Base-by-base conservation (phyloP, 495 filamentous ascomycete species). In the Penicillium taxi region DNA sequence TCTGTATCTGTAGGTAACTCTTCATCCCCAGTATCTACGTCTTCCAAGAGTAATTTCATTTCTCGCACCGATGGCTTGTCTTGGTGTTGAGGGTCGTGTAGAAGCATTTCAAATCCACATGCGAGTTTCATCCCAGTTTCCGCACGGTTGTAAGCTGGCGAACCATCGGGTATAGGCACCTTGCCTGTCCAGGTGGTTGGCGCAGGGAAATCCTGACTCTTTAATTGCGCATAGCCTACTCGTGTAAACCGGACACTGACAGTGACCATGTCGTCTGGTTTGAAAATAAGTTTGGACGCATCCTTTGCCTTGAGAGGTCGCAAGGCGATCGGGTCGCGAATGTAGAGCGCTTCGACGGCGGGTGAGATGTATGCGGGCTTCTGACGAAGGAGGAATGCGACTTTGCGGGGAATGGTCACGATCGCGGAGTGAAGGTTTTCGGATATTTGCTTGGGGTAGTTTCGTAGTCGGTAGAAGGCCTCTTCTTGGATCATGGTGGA, bases 91-190 rank as follows among this genome's bases (percentile, higher is more conserved):
- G 78, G 68, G 47, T 82, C 73, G 9, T 59, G 59, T 1, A 88
- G 52, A 13, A 96, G 72, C 77, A 96, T 91, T 64, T 96, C 91
- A 48, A 95, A 86, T 0, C 89, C 93, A 44, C 81, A 85, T 4
- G 86, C 72, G 12, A 95, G 53, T 59, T 96, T 98, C 80, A 94
- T 89, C 5, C 90, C 90, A 7, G 83, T 63, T 39, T 90, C 85
- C 4, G 79, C 52, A n/a, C 64, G 63, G 3, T 57, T 52, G 30
- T 73, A 59, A 30, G 55, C 61, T 38, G 56, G 56, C 1, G 41
- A 44, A 16, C 68, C 50, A 6, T 59, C 63, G 15, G 46, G 55
- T 2, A 46, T 20, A 9, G 68, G 59, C 4, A 74, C 27, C 12
- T 53, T 63, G 6, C 50, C 53, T 6, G 45, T 43, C 86, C 86